A percentile compares a stretch with the other conserved stretches of the same genome.
Conservation (phyloP, 1,139 yeast genomes). For the Entelexis paramagnoliae region DNA sequence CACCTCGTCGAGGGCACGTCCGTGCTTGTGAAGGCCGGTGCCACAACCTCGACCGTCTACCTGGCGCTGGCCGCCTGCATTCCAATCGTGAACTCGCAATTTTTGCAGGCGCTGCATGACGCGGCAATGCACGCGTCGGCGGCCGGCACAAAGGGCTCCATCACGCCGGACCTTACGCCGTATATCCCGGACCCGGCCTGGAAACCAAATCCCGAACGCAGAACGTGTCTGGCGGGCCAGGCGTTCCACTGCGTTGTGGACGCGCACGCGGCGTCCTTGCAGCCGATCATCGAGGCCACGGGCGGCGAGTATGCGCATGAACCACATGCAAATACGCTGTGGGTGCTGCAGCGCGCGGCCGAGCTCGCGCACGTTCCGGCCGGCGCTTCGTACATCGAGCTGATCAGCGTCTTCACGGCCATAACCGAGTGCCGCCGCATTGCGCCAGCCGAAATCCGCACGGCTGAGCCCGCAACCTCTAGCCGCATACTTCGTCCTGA, state of each 20-base stretch:
- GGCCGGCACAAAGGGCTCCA: conserved; percentile 11
- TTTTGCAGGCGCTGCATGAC: conserved; percentile 19
- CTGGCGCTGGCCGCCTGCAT: conserved; percentile 26
- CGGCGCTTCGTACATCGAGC: background rate
- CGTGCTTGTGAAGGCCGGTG: conserved; percentile 21
- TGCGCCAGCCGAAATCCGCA: background rate
- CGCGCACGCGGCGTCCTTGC: conserved; percentile 20
- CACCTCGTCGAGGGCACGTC: conserved; percentile 25
- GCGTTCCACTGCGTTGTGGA: conserved; percentile 17
- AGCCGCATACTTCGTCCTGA: no score
- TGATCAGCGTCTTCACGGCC: conserved; percentile 4
- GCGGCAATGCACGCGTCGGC: conserved; percentile 13
- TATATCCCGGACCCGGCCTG: conserved; percentile 24
- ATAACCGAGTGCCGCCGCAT: conserved; percentile 2
- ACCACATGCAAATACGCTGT: background rate
- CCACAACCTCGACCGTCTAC: conserved; percentile 25
- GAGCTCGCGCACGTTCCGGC: background rate
- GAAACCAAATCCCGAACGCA: conserved; percentile 22
- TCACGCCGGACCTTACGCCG: conserved; percentile 24
- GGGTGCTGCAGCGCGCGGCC: background rate
- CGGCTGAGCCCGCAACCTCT: no score
- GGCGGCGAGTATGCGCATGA: conserved; percentile 20
- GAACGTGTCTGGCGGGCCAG: conserved; percentile 21
- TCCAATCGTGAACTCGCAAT: conserved; percentile 26
- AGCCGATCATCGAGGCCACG: conserved; percentile 24